A percentile compares a stretch with the other conserved stretches of the same genome.
These are phyloP conservation scores for Aphanomyces euteiches DNA, from an alignment of 352 stramenopile species.

Conservation along the genomic window DNA sequence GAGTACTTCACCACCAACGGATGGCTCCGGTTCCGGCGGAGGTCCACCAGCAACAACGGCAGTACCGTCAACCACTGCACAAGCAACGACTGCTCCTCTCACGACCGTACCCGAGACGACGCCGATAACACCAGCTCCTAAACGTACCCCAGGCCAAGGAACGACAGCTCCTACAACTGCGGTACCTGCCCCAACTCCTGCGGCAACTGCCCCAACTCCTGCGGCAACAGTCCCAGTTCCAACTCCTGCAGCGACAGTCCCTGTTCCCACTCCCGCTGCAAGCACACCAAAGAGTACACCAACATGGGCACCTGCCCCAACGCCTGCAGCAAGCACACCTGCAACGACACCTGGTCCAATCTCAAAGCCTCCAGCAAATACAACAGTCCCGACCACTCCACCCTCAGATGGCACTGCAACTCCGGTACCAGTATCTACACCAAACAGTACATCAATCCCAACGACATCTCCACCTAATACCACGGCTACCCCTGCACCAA, in stretches of 20 bases:
- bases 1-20: neutral
- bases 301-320: neutral
- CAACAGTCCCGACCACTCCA: too few relatives aligned
- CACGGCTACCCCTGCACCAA: too few relatives aligned
- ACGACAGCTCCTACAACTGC: neutral
- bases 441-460: too few relatives aligned
- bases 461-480: too few relatives aligned
- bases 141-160: neutral
- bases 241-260: neutral
- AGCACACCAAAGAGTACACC: neutral
- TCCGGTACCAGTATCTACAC: too few relatives aligned
- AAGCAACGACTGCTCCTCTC: neutral
- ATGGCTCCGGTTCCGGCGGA: neutral
- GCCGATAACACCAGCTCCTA: neutral
- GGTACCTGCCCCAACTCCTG: neutral
- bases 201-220: neutral
- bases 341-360: neutral
- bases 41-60: neutral
- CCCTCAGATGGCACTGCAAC: too few relatives aligned
- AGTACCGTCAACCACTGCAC: neutral
- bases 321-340: neutral
- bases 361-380: too few relatives aligned
- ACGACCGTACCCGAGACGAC: neutral
- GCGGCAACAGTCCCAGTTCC: neutral
- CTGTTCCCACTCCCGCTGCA: neutral